phyloP scores from a whole-genome alignment of 2,329 filamentous ascomycete genomes.

The Aspergillus transmontanensis region DNA sequence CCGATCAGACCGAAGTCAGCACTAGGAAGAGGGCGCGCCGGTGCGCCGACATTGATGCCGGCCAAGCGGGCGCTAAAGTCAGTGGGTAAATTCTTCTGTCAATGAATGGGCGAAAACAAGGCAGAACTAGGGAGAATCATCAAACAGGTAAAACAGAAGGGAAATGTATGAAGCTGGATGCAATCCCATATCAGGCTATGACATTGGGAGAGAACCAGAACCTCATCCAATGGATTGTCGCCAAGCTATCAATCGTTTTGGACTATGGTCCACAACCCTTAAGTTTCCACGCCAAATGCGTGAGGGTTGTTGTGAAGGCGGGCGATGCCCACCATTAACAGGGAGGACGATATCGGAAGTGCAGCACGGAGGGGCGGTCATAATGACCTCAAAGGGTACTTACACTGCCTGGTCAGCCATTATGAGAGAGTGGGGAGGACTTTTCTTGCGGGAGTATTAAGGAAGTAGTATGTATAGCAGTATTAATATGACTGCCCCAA shows the following conservation, averaged over 20 bases:
- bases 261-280: background rate
- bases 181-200: background rate
- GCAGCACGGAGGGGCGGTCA: background rate
- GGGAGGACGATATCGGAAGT: background rate
- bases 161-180: conserved; percentile 6
- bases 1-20: conserved; percentile 91
- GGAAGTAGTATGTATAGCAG: conserved; percentile 18
- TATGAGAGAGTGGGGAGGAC: conserved; percentile 28
- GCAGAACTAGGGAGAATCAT: background rate
- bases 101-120: conserved; percentile 23
- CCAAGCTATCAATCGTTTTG: background rate
- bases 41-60: conserved; percentile 70
- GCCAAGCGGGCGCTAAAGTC: conserved; percentile 71
- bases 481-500: conserved; percentile 14
- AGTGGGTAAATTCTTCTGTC: conserved; percentile 42
- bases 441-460: conserved; percentile 8
- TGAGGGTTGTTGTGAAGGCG: background rate
- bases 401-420: conserved; percentile 51
- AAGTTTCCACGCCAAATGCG: background rate
- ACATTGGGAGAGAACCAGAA: background rate
- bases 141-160: conserved; percentile 6
- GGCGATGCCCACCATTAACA: background rate
- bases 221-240: background rate
- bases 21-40: conserved; percentile 59
- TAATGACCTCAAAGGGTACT: conserved; percentile 30